Conservation (phyloP, 2,329 filamentous ascomycete species). For the Aspergillus pseudoviridinutans region DNA sequence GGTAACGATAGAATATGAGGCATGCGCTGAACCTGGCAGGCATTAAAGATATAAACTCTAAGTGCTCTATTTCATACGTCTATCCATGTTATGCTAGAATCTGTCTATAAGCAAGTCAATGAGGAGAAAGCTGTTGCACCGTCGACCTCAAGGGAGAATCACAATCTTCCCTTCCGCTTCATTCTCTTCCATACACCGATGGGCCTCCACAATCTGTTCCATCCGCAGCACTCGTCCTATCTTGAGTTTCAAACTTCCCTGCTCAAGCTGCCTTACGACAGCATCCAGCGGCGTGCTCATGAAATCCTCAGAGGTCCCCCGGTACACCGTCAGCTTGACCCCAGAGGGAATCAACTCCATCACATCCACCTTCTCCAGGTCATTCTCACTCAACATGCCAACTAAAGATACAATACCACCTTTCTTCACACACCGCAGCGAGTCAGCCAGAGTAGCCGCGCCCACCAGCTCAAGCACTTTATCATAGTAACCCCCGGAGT, state of each 20-base stretch:
- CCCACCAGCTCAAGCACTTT: constrained; percentile 49
- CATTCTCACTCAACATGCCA: constrained; percentile 45
- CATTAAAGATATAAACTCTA: background rate
- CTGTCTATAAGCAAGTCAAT: background rate
- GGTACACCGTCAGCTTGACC: constrained; percentile 41
- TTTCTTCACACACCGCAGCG: constrained; percentile 36
- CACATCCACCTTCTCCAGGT: constrained; percentile 36
- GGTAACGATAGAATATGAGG: no score
- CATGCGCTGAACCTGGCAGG: no score
- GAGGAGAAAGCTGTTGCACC: background rate
- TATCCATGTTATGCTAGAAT: background rate
- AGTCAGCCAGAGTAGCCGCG: constrained; percentile 41
- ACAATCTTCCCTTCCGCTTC: constrained; percentile 45
- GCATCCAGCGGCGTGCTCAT: constrained; percentile 41
- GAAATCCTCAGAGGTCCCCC: constrained; percentile 38
- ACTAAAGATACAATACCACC: constrained; percentile 45
- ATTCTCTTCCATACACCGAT: constrained; percentile 44
- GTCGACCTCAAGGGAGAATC: constrained; percentile 19
- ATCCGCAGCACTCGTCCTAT: constrained; percentile 43
- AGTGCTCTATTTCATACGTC: no score
- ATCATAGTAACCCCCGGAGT: constrained; percentile 31
- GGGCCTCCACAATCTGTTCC: constrained; percentile 46
- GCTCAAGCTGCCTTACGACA: constrained; percentile 35
- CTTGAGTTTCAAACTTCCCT: constrained; percentile 38
- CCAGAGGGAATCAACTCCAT: constrained; percentile 42